Evolutionary conservation across 305 asterid genomes (phyloP).

Genomic region (Plantago lanceolata): DNA sequence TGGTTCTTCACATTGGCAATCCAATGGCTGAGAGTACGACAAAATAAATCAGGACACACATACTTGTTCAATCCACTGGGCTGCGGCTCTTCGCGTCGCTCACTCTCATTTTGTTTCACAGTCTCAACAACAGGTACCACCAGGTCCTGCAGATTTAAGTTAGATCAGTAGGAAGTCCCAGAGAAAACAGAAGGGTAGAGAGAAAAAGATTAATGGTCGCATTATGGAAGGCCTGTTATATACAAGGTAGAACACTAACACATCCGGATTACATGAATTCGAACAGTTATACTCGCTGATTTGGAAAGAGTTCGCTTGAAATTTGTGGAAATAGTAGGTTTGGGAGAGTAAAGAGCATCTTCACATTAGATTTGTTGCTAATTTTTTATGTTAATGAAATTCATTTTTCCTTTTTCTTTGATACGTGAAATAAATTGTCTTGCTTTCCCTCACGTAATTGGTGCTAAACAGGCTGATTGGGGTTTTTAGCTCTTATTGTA

Average conservation of each 20-base stretch:
- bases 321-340: too few species aligned
- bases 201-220: neutral
- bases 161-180: slow-evolving; percentile 1
- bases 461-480: too few species aligned
- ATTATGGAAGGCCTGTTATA: neutral
- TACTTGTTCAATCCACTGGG: slow-evolving; percentile 62
- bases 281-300: too few species aligned
- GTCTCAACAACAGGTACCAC: slow-evolving; percentile 25
- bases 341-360: too few species aligned
- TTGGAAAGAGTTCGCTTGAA: too few species aligned
- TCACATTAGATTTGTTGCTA: too few species aligned
- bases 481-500: too few species aligned
- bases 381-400: too few species aligned
- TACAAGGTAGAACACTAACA: neutral
- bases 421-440: too few species aligned
- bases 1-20: slow-evolving; percentile 1
- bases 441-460: too few species aligned
- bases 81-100: slow-evolving; percentile 51
- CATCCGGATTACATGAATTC: too few species aligned
- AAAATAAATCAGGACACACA: slow-evolving; percentile 6
- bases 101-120: slow-evolving; percentile 54
- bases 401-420: too few species aligned
- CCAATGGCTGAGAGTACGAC: neutral
- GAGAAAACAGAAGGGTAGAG: slow-evolving; percentile 4
- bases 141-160: slow-evolving; percentile 46